These are phyloP conservation scores for Prunus davidiana DNA, from an alignment of 306 rosid genomes.

Conservation along the genomic window DNA sequence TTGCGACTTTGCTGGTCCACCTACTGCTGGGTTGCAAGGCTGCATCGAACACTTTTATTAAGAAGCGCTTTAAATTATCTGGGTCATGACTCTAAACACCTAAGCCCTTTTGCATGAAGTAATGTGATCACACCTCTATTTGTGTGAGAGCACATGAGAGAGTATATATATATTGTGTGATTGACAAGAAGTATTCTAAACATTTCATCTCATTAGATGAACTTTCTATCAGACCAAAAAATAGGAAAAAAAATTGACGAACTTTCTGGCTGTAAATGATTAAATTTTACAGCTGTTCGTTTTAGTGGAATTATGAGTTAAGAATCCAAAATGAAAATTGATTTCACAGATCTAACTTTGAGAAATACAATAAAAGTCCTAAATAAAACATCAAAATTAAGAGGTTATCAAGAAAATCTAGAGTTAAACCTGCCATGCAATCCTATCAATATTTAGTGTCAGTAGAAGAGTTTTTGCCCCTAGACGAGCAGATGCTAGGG, in stretches of 20 bases:
- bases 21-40: slow-evolving; percentile 99
- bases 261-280: not conserved
- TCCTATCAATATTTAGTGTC: slow-evolving; percentile 80
- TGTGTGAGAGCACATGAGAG: too few relatives aligned
- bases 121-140: not conserved
- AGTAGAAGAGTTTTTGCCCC: slow-evolving; percentile 94
- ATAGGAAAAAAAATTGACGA: not conserved
- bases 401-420: not conserved
- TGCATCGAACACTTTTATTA: slow-evolving; percentile 39
- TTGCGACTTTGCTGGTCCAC: slow-evolving; percentile 96
- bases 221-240: not conserved
- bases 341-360: not conserved
- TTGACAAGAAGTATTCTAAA: not conserved
- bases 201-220: not conserved
- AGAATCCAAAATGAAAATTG: not conserved
- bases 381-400: not conserved
- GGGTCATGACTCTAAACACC: not conserved
- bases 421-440: slow-evolving; percentile 92
- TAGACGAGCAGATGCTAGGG: slow-evolving; percentile 79
- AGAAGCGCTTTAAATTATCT: slow-evolving; percentile 23
- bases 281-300: not conserved
- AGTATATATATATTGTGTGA: not conserved
- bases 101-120: not conserved
- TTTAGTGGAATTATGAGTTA: not conserved
- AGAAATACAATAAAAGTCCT: not conserved